Percentiles rank a stretch among this genome's conserved stretches.
Evolutionary conservation across 2,329 filamentous ascomycete species (phyloP).

Genomic region (Ramichloridium luteum): DNA sequence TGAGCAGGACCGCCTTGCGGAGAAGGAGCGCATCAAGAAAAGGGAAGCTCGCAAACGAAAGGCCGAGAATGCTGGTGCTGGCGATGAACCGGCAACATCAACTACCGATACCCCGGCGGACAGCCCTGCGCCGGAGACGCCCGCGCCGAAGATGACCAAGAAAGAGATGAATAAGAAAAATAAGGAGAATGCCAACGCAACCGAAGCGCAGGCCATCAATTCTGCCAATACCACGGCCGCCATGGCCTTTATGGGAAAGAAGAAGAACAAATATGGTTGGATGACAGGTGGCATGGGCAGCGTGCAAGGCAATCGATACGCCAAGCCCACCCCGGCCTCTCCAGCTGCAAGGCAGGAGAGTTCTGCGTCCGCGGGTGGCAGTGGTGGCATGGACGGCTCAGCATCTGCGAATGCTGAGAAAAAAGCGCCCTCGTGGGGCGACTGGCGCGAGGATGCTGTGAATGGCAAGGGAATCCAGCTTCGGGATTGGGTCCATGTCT

Average conservation of each 20-base stretch:
- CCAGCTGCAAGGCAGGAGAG: constrained; percentile 1
- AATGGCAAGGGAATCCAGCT: constrained; percentile 72
- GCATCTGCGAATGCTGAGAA: constrained; percentile 10
- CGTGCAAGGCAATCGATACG: constrained; percentile 37
- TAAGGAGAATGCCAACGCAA: constrained; percentile 48
- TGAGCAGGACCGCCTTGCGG: constrained; percentile 54
- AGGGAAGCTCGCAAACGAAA: constrained; percentile 31
- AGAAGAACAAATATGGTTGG: constrained; percentile 60
- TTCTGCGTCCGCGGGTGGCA: constrained; percentile 3
- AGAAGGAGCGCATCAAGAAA: constrained; percentile 48
- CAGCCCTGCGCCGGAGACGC: constrained; percentile 15
- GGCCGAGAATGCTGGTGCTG: constrained; percentile 12
- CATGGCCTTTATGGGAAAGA: constrained; percentile 54
- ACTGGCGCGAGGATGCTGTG: constrained; percentile 56
- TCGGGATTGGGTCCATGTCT: constrained; percentile 65
- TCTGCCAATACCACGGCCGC: constrained; percentile 75
- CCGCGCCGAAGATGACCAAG: constrained; percentile 58
- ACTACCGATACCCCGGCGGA: constrained; percentile 12
- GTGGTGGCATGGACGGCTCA: constrained; percentile 5
- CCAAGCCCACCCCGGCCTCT: constrained; percentile 15
- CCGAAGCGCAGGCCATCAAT: constrained; percentile 39
- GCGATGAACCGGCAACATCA: constrained; percentile 15
- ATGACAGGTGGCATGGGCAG: constrained; percentile 51
- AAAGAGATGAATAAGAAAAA: constrained; percentile 72
- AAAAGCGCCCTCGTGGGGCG: constrained; percentile 24